Conservation (phyloP, 257 asterid species). For the Solanum sejunctum region DNA sequence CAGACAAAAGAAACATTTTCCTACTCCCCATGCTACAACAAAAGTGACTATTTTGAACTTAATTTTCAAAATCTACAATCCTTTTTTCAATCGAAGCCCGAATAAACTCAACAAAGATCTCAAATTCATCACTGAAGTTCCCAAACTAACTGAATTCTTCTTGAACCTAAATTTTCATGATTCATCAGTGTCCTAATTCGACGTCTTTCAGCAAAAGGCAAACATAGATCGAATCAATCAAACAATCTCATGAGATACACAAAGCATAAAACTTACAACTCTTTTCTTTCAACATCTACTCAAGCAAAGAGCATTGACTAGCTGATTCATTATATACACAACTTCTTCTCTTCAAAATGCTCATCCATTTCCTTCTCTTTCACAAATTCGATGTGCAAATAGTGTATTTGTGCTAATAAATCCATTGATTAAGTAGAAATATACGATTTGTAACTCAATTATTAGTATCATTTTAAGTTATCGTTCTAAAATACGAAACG, state of each 20-base stretch:
- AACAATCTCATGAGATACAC: background rate
- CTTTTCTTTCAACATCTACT: background rate
- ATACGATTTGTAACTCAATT: background rate
- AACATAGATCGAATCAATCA: background rate
- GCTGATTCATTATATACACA: background rate
- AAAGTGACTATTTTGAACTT: background rate
- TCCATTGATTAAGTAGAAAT: background rate
- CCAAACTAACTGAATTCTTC: background rate
- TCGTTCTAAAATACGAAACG: background rate
- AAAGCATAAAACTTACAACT: background rate
- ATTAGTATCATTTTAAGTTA: background rate
- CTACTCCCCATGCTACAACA: background rate
- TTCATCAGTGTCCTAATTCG: background rate
- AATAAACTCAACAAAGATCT: background rate
- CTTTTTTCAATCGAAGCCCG: background rate
- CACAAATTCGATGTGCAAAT: background rate
- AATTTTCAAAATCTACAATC: background rate
- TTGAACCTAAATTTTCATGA: background rate
- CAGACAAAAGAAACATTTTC: background rate
- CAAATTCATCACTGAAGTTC: background rate
- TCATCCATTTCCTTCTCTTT: background rate
- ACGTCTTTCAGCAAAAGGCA: background rate
- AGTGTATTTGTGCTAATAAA: background rate
- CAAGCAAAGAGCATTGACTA: background rate
- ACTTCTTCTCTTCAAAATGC: background rate